phyloP scores from a whole-genome alignment of 768 basidiomycete genomes.

The Collybia sp. region DNA sequence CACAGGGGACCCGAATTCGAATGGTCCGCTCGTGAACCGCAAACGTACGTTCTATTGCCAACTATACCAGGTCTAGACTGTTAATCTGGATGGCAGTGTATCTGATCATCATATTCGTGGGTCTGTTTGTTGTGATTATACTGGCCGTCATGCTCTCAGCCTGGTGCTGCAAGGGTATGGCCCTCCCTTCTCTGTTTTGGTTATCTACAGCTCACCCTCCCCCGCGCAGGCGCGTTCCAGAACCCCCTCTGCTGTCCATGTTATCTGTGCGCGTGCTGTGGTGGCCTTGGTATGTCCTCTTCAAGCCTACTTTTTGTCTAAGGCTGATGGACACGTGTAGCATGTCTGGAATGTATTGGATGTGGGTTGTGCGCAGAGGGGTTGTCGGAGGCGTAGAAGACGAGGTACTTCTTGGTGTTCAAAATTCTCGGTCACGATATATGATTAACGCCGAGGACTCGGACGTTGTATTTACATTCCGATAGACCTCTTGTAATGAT shows the following conservation, averaged over 20 bases:
- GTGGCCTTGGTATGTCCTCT: conserved; percentile 48
- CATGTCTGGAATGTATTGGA: conserved; percentile 63
- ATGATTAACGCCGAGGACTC: too few relatives aligned
- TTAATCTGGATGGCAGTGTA: conserved; percentile 38
- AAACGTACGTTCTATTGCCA: conserved; percentile 31
- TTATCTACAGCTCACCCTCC: neutral
- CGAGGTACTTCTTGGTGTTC: too few relatives aligned
- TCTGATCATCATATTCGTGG: conserved; percentile 62
- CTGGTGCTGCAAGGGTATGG: conserved; percentile 60
- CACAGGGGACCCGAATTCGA: conserved; percentile 21
- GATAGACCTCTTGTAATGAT: too few relatives aligned
- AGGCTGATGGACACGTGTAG: conserved; percentile 21
- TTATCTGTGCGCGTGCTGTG: conserved; percentile 70
- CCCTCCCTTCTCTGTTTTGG: conserved; percentile 1
- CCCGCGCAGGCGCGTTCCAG: conserved; percentile 40
- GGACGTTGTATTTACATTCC: too few relatives aligned
- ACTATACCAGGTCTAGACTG: neutral
- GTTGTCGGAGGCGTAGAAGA: conserved; percentile 19
- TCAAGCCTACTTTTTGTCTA: neutral
- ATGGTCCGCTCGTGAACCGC: conserved; percentile 28
- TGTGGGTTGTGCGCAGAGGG: conserved; percentile 65
- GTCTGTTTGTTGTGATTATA: conserved; percentile 49
- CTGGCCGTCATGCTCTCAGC: conserved; percentile 54
- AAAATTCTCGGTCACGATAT: too few relatives aligned
- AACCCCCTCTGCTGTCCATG: conserved; percentile 69